A percentile compares a stretch with the other conserved stretches of the same genome.
Evolutionary conservation across 2,329 filamentous ascomycete species (phyloP).

Genomic region (Sporothrix globosa): DNA sequence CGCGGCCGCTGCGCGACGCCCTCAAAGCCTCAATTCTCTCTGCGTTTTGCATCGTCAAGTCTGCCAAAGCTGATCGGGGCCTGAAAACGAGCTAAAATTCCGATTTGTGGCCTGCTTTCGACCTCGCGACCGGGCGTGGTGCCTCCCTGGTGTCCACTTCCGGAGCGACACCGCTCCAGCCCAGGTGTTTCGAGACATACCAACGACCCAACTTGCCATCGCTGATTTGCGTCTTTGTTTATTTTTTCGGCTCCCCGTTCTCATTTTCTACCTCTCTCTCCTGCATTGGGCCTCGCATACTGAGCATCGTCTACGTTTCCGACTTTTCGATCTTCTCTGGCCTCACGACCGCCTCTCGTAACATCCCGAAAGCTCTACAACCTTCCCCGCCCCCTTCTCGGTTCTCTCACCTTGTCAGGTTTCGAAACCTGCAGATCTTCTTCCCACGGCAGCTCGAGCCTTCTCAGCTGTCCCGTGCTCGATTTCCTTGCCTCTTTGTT

Average conservation of each 20-base stretch:
- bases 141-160: background rate
- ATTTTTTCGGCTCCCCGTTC: no score
- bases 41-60: background rate
- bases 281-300: background rate
- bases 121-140: slow-evolving; percentile 17
- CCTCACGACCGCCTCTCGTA: background rate
- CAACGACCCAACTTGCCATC: background rate
- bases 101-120: background rate
- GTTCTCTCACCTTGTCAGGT: background rate
- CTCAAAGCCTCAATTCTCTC: background rate
- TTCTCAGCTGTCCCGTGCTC: slow-evolving; percentile 14
- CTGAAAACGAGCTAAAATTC: background rate
- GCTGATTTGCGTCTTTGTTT: background rate
- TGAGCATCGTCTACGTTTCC: background rate
- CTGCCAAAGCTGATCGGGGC: background rate
- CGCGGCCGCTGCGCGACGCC: slow-evolving; percentile 10
- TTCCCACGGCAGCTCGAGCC: slow-evolving; percentile 9
- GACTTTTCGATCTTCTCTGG: background rate
- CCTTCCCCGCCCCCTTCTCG: background rate
- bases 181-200: background rate
- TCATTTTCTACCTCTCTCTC: background rate
- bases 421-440: slow-evolving; percentile 14
- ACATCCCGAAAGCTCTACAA: background rate
- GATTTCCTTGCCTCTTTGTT: no score
- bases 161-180: background rate